These are phyloP conservation scores for Prunus yedoensis DNA, from an alignment of 331 rosid species.

Conservation along the genomic window DNA sequence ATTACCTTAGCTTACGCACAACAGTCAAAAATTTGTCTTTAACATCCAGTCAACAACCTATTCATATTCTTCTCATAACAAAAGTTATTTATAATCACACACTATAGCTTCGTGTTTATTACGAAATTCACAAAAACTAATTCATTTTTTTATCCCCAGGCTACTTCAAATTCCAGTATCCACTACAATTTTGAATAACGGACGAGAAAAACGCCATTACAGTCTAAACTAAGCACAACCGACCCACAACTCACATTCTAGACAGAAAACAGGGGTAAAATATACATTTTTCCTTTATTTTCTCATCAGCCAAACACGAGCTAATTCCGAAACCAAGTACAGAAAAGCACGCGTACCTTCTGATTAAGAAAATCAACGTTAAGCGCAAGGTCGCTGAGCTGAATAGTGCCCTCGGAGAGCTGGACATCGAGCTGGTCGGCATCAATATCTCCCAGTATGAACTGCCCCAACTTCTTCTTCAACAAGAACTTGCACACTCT, in stretches of 20 bases:
- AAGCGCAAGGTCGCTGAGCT: slow-evolving; percentile 87
- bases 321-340: not conserved
- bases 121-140: too few relatives aligned
- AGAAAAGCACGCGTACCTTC: slow-evolving; percentile 40
- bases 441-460: slow-evolving; percentile 83
- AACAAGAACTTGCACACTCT: slow-evolving; percentile 80
- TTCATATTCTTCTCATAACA: not conserved
- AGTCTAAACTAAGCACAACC: not conserved
- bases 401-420: slow-evolving; percentile 75
- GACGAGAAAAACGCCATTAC: too few relatives aligned
- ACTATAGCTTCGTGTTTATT: too few relatives aligned
- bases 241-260: not conserved
- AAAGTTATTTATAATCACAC: too few relatives aligned
- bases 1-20: not conserved
- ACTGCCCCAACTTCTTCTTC: slow-evolving; percentile 90
- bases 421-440: slow-evolving; percentile 91
- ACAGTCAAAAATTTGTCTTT: not conserved
- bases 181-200: too few relatives aligned
- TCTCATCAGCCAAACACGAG: slow-evolving; percentile 8
- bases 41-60: not conserved
- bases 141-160: too few relatives aligned
- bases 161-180: too few relatives aligned
- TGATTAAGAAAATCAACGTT: slow-evolving; percentile 75
- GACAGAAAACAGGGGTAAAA: not conserved
- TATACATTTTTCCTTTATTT: not conserved